Evolutionary conservation across 305 asterid genomes (phyloP).

Genomic region (Caryopteris hybrid): DNA sequence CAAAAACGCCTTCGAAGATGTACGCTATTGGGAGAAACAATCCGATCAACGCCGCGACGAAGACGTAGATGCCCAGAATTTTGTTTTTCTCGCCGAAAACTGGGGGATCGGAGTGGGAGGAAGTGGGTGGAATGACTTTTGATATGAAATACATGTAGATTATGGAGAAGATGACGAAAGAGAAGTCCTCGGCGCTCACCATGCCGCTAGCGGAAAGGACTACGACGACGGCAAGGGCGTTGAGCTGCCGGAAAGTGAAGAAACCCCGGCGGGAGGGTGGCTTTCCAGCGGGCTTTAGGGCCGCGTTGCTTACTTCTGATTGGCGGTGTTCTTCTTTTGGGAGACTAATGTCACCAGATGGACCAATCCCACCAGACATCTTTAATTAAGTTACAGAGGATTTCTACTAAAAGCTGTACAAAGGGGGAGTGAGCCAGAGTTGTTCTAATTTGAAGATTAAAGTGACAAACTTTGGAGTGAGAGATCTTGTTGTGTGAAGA

Average conservation of each 20-base stretch:
- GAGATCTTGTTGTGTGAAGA: too few species aligned
- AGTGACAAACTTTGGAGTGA: too few species aligned
- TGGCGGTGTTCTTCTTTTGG: too few species aligned
- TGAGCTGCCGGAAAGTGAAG: slow-evolving; percentile 63
- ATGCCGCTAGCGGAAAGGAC: slow-evolving; percentile 64
- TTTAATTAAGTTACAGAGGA: too few species aligned
- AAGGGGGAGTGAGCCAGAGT: too few species aligned
- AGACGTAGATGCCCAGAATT: slow-evolving; percentile 30
- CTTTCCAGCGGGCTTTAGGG: too few species aligned
- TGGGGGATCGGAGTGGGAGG: slow-evolving; percentile 30
- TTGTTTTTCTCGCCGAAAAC: slow-evolving; percentile 40
- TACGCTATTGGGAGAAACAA: slow-evolving; percentile 60
- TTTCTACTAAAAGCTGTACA: too few species aligned
- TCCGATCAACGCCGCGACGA: slow-evolving; percentile 47
- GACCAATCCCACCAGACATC: too few species aligned
- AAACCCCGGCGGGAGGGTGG: slow-evolving; percentile 17
- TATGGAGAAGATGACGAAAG: slow-evolving; percentile 55
- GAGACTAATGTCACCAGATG: too few species aligned
- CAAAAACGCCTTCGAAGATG: slow-evolving; percentile 49
- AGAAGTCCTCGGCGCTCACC: slow-evolving; percentile 44
- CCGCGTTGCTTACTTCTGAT: too few species aligned
- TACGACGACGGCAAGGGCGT: slow-evolving; percentile 46
- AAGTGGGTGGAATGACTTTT: slow-evolving; percentile 40
- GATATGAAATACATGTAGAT: slow-evolving; percentile 64
- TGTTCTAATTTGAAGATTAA: too few species aligned